Conservation (phyloP, 2,329 filamentous ascomycete genomes). For the Clathrospora elynae region DNA sequence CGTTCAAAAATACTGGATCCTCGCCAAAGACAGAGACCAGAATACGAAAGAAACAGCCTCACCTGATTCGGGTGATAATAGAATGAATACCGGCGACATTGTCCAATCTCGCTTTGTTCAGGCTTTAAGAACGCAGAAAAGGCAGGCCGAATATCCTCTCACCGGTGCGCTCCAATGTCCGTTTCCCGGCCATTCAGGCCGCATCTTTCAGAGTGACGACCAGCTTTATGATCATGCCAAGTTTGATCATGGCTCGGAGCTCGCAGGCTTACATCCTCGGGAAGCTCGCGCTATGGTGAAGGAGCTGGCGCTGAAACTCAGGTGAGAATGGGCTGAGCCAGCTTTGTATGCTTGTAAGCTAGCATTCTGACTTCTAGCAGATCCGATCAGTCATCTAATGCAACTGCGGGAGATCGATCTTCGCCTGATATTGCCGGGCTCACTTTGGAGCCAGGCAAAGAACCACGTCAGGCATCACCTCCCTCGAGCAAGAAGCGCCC, state of each 20-base stretch:
- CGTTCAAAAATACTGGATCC: neutral
- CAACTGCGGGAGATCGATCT: constrained; percentile 34
- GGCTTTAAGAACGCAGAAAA: constrained; percentile 34
- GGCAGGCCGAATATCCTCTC: constrained; percentile 24
- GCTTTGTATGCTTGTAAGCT: neutral
- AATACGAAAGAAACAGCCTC: neutral
- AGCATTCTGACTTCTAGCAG: constrained; percentile 23
- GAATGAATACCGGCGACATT: constrained; percentile 27
- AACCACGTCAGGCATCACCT: constrained; percentile 30
- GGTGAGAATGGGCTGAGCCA: constrained; percentile 12
- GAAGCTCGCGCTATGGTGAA: constrained; percentile 31
- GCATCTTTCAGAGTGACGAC: constrained; percentile 36
- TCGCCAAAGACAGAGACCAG: neutral
- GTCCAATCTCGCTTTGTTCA: constrained; percentile 35
- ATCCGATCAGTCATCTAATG: constrained; percentile 30
- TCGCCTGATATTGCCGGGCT: constrained; percentile 40
- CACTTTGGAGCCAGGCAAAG: constrained; percentile 29
- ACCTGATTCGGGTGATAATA: constrained; percentile 6
- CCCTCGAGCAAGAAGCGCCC: constrained; percentile 35
- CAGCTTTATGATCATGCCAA: constrained; percentile 35
- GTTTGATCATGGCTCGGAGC: constrained; percentile 31
- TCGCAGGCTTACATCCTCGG: constrained; percentile 25
- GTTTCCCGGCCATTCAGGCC: constrained; percentile 32
- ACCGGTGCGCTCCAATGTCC: constrained; percentile 36
- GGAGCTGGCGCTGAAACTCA: constrained; percentile 29